Evolutionary conservation across 1,139 yeast species (phyloP).

Genomic region (Kodamaea ohmeri): DNA sequence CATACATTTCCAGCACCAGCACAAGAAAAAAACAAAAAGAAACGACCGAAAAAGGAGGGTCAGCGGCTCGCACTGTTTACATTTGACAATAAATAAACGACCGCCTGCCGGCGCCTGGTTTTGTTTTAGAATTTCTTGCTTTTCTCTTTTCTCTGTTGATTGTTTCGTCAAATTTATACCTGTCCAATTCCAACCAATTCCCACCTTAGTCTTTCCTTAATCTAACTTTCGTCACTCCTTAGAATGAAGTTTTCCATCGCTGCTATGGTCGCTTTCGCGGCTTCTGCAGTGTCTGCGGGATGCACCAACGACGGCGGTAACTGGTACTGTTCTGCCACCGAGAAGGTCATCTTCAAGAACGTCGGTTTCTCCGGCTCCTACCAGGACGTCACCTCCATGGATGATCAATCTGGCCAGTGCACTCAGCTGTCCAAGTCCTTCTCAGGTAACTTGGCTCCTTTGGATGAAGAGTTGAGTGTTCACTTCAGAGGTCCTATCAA

Average conservation of each 20-base stretch:
- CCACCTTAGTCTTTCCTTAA: conserved; percentile 12
- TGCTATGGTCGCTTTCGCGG: conserved; percentile 27
- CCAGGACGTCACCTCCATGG: conserved; percentile 54
- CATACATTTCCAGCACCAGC: not conserved
- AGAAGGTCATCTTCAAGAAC: conserved; percentile 64
- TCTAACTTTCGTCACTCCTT: conserved; percentile 14
- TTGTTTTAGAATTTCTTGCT: conserved; percentile 3
- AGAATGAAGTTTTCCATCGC: conserved; percentile 23
- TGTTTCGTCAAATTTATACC: conserved; percentile 5
- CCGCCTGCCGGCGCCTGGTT: not conserved
- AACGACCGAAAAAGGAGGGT: conserved; percentile 3
- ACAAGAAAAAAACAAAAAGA: conserved; percentile 2
- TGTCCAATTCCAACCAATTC: conserved; percentile 8
- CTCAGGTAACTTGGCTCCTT: conserved; percentile 64
- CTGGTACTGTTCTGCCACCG: conserved; percentile 74
- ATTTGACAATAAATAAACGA: conserved; percentile 6
- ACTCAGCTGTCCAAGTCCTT: conserved; percentile 50
- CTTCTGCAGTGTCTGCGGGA: conserved; percentile 33
- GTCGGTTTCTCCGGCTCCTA: conserved; percentile 69
- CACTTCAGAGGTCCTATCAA: conserved; percentile 78
- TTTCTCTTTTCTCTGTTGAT: conserved; percentile 6
- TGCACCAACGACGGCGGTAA: conserved; percentile 61
- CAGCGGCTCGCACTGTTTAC: conserved; percentile 2
- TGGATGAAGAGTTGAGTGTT: conserved; percentile 69
- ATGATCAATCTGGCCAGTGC: conserved; percentile 50